phyloP scores from a whole-genome alignment of 2,329 filamentous ascomycete species.

The Sporothrix mexicana region DNA sequence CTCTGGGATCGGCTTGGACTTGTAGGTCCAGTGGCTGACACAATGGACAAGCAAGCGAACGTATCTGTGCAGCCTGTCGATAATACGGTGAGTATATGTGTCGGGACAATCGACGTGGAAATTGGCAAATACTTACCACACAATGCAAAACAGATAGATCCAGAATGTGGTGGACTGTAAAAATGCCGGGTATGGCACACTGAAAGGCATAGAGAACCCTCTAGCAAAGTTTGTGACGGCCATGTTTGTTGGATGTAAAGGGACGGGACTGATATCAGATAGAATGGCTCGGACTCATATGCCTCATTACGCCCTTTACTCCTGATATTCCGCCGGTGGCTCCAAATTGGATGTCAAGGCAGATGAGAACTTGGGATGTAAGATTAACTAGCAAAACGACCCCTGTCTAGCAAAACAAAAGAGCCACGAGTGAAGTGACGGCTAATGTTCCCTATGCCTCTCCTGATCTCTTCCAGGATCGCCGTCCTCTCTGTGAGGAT shows the following conservation, averaged over 20 bases:
- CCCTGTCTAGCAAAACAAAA: background rate
- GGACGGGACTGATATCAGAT: background rate
- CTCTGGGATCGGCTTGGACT: constrained; percentile 79
- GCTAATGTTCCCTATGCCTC: background rate
- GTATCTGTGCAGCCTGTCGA: constrained; percentile 80
- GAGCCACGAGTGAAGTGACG: background rate
- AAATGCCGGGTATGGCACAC: constrained; percentile 40
- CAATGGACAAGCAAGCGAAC: constrained; percentile 83
- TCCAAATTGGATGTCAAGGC: background rate
- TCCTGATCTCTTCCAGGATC: background rate
- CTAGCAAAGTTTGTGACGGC: constrained; percentile 13
- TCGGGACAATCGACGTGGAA: background rate
- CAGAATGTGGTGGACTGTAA: constrained; percentile 55
- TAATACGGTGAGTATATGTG: background rate
- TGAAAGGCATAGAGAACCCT: background rate
- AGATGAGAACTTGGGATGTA: background rate
- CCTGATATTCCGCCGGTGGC: background rate
- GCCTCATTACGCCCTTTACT: background rate
- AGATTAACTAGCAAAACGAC: background rate
- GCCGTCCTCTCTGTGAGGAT: background rate
- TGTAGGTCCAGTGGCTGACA: constrained; percentile 84
- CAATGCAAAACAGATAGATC: constrained; percentile 48
- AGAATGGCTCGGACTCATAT: constrained; percentile 9
- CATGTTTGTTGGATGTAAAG: constrained; percentile 23
- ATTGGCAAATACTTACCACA: constrained; percentile 52